phyloP scores from a whole-genome alignment of 2,329 filamentous ascomycete species.

The Trichophyton schoenleinii region DNA sequence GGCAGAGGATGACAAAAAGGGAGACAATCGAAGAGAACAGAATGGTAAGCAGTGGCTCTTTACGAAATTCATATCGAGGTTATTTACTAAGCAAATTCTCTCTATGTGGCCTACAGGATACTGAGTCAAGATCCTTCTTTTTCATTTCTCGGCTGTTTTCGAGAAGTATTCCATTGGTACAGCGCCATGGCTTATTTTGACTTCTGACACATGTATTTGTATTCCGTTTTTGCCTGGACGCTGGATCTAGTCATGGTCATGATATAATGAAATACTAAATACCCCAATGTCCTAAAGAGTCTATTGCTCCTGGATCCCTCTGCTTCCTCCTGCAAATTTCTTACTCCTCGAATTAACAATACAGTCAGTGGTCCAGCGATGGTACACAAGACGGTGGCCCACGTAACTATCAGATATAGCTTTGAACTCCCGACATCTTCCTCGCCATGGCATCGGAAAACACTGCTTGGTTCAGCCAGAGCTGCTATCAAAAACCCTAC shows the following conservation, averaged over 20 bases:
- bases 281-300: neutral
- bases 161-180: neutral
- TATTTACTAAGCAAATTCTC: neutral
- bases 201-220: neutral
- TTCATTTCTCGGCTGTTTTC: neutral
- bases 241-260: neutral
- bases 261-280: conserved; percentile 17
- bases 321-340: neutral
- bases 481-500: conserved; percentile 67
- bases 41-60: conserved; percentile 5
- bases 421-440: neutral
- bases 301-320: neutral
- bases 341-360: neutral
- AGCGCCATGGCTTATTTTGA: neutral
- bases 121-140: neutral
- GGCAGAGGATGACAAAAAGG: conserved; percentile 19
- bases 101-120: neutral
- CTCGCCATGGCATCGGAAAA: neutral
- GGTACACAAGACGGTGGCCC: conserved; percentile 4
- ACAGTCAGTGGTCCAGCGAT: conserved; percentile 4
- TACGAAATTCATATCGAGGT: neutral
- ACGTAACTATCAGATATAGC: neutral
- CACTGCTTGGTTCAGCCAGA: conserved; percentile 41
- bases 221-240: neutral
- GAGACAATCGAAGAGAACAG: conserved; percentile 34